Evolutionary conservation across 305 asterid species (phyloP).

Genomic region (Monarda citriodora): DNA sequence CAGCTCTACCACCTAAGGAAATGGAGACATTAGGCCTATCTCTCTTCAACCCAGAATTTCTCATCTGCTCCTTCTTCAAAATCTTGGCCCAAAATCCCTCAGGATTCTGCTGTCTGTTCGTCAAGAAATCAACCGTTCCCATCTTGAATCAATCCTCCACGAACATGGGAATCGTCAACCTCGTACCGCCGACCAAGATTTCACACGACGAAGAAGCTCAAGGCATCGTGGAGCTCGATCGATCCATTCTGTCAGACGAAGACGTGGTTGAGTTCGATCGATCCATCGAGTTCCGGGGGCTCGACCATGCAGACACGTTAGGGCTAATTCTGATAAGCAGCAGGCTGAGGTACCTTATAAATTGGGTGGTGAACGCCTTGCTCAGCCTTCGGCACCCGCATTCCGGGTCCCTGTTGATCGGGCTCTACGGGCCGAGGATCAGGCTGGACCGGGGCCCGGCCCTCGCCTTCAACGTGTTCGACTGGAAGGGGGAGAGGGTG

Average conservation of each 20-base stretch:
- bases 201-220: background rate
- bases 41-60: conserved; percentile 72
- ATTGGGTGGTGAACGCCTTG: conserved; percentile 80
- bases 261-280: too few relatives aligned
- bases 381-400: conserved; percentile 60
- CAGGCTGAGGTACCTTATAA: conserved; percentile 51
- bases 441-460: conserved; percentile 62
- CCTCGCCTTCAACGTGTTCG: conserved; percentile 75
- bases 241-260: too few relatives aligned
- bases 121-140: conserved; percentile 56
- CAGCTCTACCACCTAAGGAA: conserved; percentile 71
- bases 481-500: conserved; percentile 81
- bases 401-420: conserved; percentile 47
- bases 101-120: conserved; percentile 73
- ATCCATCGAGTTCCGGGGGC: conserved; percentile 51
- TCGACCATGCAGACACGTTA: conserved; percentile 77
- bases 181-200: conserved; percentile 29
- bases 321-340: conserved; percentile 67
- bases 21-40: conserved; percentile 95
- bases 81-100: conserved; percentile 82
- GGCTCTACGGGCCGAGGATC: conserved; percentile 64
- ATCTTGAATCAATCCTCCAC: conserved; percentile 30
- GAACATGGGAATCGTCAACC: conserved; percentile 56
- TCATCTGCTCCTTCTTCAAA: conserved; percentile 72
- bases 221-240: conserved; percentile 22